Evolutionary conservation across 2,329 filamentous ascomycete species (phyloP), one percentile per base, ranked within the genome.

Genomic region (Fusarium sp.): DNA sequence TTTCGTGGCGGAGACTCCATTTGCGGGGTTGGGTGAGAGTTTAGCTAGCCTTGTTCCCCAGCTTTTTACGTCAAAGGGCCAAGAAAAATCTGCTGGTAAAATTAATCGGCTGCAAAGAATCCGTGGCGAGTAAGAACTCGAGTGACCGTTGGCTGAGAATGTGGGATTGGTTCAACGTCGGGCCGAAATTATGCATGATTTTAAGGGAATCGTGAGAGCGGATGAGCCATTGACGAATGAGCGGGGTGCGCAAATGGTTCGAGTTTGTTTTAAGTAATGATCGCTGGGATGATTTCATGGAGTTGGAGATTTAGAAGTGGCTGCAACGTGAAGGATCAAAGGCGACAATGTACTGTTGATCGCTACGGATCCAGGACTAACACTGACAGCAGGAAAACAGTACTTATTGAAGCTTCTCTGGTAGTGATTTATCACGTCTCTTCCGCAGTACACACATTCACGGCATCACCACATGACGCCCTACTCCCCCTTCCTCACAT

Each of bases 171-270:
- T n/a, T 11, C n/a, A 50, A 36, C 34, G 45, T 63, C 60, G 60
- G 59, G 9, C 60, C 59, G 60, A 64, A 51, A 38, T 62, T 57
- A 46, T 63, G 58, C 60, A 64, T 64, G 23, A 39, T 20, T 43
- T 34, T 21, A 9, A 20, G 17, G 12, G 7, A 62, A 30, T 54
- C 19, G 36, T 50, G 39, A 36, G 17, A 20, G 32, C 24, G 7
- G 43, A 32, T 20, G 30, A 30, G 26, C 9, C 57, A 62, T 62
- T 47, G 56, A 44, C 36, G 19, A 62, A 52, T 64, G 10, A 38
- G 26, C 6, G 6, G 4, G 8, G 17, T 21, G 23, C 15, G n/a
- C 4, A 15, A 12, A 44, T 21, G 24, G 32, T 28, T 40, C 38
- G 8, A 32, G 32, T 10, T 39, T 43, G 7, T 1, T 51, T 58